Evolutionary conservation across 2,329 filamentous ascomycete genomes (phyloP).

Genomic region (Exserohilum rostratum): DNA sequence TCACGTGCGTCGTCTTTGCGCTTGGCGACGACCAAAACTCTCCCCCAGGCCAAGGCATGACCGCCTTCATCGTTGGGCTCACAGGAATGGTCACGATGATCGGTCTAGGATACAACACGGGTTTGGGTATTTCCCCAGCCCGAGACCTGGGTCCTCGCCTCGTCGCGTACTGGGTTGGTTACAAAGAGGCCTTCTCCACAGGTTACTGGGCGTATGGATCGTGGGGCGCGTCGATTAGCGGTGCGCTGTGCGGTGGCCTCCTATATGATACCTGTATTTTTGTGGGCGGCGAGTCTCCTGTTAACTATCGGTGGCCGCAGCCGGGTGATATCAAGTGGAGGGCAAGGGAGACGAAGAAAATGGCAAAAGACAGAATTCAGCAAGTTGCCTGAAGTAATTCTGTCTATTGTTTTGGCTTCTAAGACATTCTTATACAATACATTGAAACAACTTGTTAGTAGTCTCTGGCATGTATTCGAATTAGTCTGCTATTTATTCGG

Average conservation of each 20-base stretch:
- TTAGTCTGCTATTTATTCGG: too few relatives aligned
- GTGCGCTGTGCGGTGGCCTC: conserved; percentile 33
- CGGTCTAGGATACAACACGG: conserved; percentile 36
- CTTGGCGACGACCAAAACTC: conserved; percentile 58
- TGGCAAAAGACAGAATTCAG: conserved; percentile 24
- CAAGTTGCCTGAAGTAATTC: conserved; percentile 9
- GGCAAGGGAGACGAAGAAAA: conserved; percentile 17
- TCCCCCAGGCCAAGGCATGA: conserved; percentile 54
- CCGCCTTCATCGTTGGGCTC: conserved; percentile 52
- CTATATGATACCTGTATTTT: conserved; percentile 43
- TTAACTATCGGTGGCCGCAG: conserved; percentile 40
- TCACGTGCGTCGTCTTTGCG: conserved; percentile 74
- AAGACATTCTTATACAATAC: too few relatives aligned
- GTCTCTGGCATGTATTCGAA: too few relatives aligned
- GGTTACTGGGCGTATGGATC: conserved; percentile 40
- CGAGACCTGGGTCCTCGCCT: conserved; percentile 75
- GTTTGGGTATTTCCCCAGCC: conserved; percentile 67
- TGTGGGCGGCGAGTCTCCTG: conserved; percentile 37
- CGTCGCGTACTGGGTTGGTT: conserved; percentile 70
- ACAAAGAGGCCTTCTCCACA: conserved; percentile 56
- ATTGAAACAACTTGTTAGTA: too few relatives aligned
- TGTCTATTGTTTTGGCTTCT: neutral
- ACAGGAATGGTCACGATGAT: conserved; percentile 34
- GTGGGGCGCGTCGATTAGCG: conserved; percentile 32
- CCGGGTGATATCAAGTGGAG: conserved; percentile 32